Conservation (phyloP, 305 asterid genomes). For the Fraxinus dipetala region DNA sequence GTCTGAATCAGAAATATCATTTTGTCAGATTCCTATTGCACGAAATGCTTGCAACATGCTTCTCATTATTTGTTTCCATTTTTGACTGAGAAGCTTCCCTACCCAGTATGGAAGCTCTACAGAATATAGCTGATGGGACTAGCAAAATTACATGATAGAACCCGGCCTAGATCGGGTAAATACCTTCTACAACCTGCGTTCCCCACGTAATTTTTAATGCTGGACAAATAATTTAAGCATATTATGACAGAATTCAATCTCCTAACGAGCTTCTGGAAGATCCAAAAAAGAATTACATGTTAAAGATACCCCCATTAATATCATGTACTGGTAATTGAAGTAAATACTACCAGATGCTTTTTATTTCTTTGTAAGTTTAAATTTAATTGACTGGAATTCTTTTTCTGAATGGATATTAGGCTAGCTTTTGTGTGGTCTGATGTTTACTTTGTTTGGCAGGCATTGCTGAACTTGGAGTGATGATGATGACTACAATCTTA, state of each 20-base stretch:
- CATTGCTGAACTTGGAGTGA: constrained; percentile 94
- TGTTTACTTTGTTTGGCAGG: constrained; percentile 49
- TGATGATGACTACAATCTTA: constrained; percentile 94
- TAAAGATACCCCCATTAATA: constrained; percentile 1
- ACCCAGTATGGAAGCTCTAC: neutral
- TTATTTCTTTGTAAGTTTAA: neutral
- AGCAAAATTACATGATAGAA: neutral
- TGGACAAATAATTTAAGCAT: neutral
- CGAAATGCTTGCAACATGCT: constrained; percentile 3
- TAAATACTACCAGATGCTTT: neutral
- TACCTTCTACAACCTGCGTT: neutral
- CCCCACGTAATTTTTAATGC: neutral
- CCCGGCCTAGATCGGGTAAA: neutral
- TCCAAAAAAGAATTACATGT: constrained; percentile 16
- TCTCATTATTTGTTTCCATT: neutral
- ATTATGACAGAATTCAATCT: constrained; percentile 5
- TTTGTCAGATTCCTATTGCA: neutral
- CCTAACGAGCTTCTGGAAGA: constrained; percentile 18
- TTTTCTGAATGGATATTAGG: constrained; percentile 8
- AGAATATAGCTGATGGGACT: neutral
- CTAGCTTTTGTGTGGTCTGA: constrained; percentile 31
- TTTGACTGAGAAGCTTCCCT: neutral
- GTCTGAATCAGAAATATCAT: neutral
- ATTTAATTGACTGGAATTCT: neutral
- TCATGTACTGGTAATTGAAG: neutral